A percentile compares a stretch with the other conserved stretches of the same genome.
Conservation (phyloP, 257 asterid genomes). For the Osmanthus fragrans region DNA sequence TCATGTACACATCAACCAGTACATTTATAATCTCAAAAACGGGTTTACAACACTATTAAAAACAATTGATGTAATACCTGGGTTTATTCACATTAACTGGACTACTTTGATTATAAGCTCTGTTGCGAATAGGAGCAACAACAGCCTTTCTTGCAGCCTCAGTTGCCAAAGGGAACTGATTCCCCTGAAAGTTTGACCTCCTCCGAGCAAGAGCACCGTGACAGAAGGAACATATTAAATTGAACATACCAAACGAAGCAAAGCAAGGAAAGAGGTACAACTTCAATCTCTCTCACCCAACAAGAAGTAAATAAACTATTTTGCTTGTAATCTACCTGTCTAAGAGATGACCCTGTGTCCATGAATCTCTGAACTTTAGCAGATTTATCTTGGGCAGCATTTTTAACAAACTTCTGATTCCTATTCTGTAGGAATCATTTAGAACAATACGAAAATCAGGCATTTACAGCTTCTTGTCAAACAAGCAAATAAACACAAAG, state of each 20-base stretch:
- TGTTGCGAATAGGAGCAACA: slow-evolving; percentile 57
- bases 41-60: background rate
- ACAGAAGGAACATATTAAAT: slow-evolving; percentile 14
- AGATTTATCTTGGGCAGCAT: slow-evolving; percentile 57
- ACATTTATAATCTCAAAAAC: background rate
- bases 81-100: slow-evolving; percentile 48
- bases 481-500: slow-evolving; percentile 12
- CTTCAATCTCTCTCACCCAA: background rate
- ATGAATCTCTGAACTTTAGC: slow-evolving; percentile 46
- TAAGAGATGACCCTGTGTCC: slow-evolving; percentile 64
- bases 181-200: slow-evolving; percentile 73
- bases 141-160: slow-evolving; percentile 86
- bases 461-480: background rate
- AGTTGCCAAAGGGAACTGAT: slow-evolving; percentile 66
- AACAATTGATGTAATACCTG: slow-evolving; percentile 48
- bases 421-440: slow-evolving; percentile 52
- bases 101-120: slow-evolving; percentile 50
- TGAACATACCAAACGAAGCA: background rate
- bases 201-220: slow-evolving; percentile 81
- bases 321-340: slow-evolving; percentile 58
- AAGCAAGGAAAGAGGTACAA: background rate
- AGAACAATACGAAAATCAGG: slow-evolving; percentile 12
- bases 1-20: slow-evolving; percentile 4
- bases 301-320: background rate
- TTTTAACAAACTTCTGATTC: slow-evolving; percentile 44